Evolutionary conservation across 192 early-diverging fungal species (phyloP), one percentile per base, ranked within the genome.

Genomic region (Chytriomyces confervae): DNA sequence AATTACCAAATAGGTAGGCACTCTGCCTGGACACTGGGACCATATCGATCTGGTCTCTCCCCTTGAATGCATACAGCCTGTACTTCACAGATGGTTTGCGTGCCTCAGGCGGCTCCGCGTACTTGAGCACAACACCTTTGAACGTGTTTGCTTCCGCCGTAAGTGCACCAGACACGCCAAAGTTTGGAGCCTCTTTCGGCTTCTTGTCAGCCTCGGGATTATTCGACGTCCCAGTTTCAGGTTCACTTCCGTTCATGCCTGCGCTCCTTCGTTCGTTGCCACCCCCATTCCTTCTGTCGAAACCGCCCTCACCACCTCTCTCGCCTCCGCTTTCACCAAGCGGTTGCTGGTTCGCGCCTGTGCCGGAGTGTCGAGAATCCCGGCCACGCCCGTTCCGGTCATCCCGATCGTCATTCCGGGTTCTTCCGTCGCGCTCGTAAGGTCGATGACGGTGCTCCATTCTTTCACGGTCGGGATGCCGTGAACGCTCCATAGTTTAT

Each of bases 51-150:
- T 95, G 91, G 57, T 96, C 91, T 61, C 92, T 89, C 50, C 94
- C 94, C 77, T 99, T 99, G 81, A 98, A 99, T 3, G 97, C 93
- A 79, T 97, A 97, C 23, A 99, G 81, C 64, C 96, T 88, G 91
- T 92, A 97, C 69, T 84, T 86, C 36, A 84, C 79, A 16, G 70
- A 86, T 7, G 96, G 94, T 64, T 91, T 92, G 29, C 94, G 85
- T 0, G 96, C 95, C 80, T 99, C 97, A 0, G 91, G 82, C 0
- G 97, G 97, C 80, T 99, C 97, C 65, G 88, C 49, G 27, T 91
- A 69, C 53, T 57, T 7, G 5, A 62, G 18, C 13, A 62, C 24
- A 1, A 73, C 27, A 44, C 16, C 48, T 63, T 94, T 96, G 62
- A 89, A 89, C 0, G 91, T 95, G 80, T 97, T 96, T 27, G 91